Evolutionary conservation across 495 filamentous ascomycete genomes (phyloP).

Genomic region (Neurospora terricola): DNA sequence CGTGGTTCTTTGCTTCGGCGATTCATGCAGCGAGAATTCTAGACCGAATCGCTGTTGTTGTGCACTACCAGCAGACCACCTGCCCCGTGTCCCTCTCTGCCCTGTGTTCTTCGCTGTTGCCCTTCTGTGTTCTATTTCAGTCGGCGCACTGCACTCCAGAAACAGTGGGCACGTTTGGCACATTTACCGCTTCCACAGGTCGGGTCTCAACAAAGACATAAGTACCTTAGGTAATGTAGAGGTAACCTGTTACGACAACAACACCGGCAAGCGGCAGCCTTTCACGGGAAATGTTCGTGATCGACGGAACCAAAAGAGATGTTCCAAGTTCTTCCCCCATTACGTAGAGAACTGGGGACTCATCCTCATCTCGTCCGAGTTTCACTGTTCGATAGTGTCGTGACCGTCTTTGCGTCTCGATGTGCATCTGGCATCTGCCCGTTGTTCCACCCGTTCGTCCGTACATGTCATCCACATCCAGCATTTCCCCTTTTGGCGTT

Average conservation of each 20-base stretch:
- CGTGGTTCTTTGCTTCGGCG: neutral
- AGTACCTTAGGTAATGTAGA: too few species aligned
- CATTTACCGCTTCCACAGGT: neutral
- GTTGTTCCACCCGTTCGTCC: neutral
- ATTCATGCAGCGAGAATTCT: neutral
- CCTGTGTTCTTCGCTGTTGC: neutral
- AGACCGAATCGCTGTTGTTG: neutral
- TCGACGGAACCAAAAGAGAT: neutral
- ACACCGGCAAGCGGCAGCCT: neutral
- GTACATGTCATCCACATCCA: neutral
- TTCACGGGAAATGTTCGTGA: neutral
- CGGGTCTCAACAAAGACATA: neutral
- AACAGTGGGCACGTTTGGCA: neutral
- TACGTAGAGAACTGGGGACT: neutral
- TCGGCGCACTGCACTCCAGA: neutral
- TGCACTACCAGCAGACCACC: neutral
- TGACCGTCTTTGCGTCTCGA: neutral
- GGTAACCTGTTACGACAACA: neutral
- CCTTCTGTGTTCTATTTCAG: neutral
- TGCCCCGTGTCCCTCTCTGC: neutral
- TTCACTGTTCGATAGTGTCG: neutral
- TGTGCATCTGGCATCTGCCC: neutral
- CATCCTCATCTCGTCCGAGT: neutral
- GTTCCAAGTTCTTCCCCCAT: neutral
- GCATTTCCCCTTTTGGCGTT: neutral